These are phyloP conservation scores for Penicillium malachiteum DNA, from an alignment of 495 filamentous ascomycete species.

Conservation along the genomic window DNA sequence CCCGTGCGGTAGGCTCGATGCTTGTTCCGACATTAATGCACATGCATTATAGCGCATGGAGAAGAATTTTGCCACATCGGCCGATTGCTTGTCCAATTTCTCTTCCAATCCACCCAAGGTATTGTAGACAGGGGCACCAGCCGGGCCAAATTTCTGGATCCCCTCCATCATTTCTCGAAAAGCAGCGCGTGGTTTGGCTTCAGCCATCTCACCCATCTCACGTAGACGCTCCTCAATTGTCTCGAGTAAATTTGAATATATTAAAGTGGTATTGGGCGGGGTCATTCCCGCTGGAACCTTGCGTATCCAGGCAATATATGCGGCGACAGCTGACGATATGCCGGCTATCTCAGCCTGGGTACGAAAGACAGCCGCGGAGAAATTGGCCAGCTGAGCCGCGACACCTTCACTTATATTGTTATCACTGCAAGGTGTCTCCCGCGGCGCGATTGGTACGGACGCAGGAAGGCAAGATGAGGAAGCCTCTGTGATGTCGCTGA, in stretches of 20 bases:
- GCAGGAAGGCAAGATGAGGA: background rate
- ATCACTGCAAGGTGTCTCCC: background rate
- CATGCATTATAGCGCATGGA: background rate
- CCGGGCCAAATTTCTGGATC: background rate
- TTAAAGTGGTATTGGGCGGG: background rate
- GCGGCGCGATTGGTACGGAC: background rate
- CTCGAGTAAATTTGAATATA: background rate
- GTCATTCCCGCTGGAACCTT: background rate
- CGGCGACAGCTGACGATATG: background rate
- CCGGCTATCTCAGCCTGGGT: background rate
- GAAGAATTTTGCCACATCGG: background rate
- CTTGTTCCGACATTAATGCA: background rate
- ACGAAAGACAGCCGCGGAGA: background rate
- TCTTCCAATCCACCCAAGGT: background rate
- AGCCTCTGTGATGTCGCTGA: background rate
- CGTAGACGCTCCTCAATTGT: background rate
- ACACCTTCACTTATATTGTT: background rate
- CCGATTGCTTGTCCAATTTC: background rate
- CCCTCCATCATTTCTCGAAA: background rate
- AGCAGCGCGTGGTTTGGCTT: background rate
- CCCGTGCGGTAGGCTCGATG: background rate
- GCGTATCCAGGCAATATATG: background rate
- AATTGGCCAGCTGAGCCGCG: background rate
- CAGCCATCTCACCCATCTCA: background rate
- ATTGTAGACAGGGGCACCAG: background rate